Conservation (phyloP, 495 filamentous ascomycete genomes). For the Aspergillus sclerotiicarbonarius region DNA sequence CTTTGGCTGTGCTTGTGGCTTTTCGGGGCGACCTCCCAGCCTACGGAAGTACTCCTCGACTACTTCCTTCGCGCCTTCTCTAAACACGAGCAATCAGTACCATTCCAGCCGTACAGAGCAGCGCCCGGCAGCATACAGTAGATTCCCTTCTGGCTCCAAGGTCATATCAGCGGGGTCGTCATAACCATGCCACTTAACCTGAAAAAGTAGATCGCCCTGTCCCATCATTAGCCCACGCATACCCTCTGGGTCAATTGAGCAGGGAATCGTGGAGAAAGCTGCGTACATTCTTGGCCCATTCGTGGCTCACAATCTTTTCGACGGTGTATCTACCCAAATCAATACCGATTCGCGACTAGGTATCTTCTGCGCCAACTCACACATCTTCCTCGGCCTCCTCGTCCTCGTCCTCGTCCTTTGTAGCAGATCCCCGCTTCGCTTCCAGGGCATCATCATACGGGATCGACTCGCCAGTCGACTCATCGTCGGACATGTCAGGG, state of each 20-base stretch:
- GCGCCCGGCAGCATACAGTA: constrained; percentile 36
- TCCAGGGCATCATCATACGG: constrained; percentile 36
- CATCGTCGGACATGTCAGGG: constrained; percentile 45
- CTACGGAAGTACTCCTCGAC: constrained; percentile 53
- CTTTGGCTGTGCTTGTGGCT: constrained; percentile 26
- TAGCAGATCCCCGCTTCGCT: constrained; percentile 19
- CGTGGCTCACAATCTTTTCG: constrained; percentile 55
- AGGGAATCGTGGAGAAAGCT: neutral
- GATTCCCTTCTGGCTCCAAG: constrained; percentile 59
- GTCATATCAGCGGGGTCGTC: constrained; percentile 54
- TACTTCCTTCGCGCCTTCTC: constrained; percentile 51
- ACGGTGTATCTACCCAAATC: constrained; percentile 55
- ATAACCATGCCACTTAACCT: constrained; percentile 67
- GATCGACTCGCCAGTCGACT: constrained; percentile 43
- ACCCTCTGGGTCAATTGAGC: neutral
- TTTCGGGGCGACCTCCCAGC: constrained; percentile 56
- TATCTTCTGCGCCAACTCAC: constrained; percentile 26
- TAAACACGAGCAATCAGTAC: constrained; percentile 23
- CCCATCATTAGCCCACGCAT: constrained; percentile 16
- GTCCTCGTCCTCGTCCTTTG: constrained; percentile 36
- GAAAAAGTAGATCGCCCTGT: constrained; percentile 43
- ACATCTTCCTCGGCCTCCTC: constrained; percentile 43
- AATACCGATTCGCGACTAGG: constrained; percentile 22
- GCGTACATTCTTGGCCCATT: constrained; percentile 39
- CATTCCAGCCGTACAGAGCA: constrained; percentile 6